Conservation (phyloP, 2,329 filamentous ascomycete species). For the Canariomyces notabilis region DNA sequence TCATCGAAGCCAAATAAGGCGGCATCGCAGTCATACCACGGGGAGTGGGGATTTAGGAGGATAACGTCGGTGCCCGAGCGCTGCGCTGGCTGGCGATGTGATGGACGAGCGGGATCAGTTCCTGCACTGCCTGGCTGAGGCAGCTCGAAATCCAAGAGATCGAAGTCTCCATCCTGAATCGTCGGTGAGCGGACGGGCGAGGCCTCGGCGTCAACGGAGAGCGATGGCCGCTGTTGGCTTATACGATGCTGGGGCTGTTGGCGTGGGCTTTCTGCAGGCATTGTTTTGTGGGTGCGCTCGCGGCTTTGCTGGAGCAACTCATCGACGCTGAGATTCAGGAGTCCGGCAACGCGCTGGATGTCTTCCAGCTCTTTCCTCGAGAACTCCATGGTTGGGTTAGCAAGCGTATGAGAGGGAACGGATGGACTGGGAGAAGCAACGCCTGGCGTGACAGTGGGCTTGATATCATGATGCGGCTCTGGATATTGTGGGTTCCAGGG, state of each 20-base stretch:
- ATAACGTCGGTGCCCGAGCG: slow-evolving; percentile 14
- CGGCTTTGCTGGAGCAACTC: slow-evolving; percentile 23
- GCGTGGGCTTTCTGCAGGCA: not conserved
- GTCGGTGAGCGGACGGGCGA: not conserved
- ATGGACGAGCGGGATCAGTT: not conserved
- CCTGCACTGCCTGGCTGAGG: not conserved
- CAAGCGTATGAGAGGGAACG: not conserved
- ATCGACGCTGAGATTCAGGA: slow-evolving; percentile 24
- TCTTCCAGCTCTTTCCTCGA: slow-evolving; percentile 21
- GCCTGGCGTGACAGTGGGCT: slow-evolving; percentile 1
- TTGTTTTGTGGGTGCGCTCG: slow-evolving; percentile 7
- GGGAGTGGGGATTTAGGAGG: slow-evolving; percentile 20
- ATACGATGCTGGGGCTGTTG: not conserved
- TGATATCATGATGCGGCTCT: slow-evolving; percentile 22
- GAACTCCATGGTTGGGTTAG: slow-evolving; percentile 20
- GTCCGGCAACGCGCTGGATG: slow-evolving; percentile 24
- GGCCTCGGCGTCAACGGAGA: slow-evolving; percentile 5
- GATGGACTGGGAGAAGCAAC: not conserved
- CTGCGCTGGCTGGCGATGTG: not conserved
- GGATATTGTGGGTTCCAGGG: slow-evolving; percentile 5
- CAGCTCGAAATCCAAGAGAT: slow-evolving; percentile 8
- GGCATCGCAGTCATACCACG: slow-evolving; percentile 22
- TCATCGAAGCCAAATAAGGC: slow-evolving; percentile 10
- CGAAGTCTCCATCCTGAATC: slow-evolving; percentile 9
- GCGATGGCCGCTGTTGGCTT: not conserved